Evolutionary conservation across 192 early-diverging fungal species (phyloP), one percentile per base, ranked within the genome.

Genomic region (Podila epigama): DNA sequence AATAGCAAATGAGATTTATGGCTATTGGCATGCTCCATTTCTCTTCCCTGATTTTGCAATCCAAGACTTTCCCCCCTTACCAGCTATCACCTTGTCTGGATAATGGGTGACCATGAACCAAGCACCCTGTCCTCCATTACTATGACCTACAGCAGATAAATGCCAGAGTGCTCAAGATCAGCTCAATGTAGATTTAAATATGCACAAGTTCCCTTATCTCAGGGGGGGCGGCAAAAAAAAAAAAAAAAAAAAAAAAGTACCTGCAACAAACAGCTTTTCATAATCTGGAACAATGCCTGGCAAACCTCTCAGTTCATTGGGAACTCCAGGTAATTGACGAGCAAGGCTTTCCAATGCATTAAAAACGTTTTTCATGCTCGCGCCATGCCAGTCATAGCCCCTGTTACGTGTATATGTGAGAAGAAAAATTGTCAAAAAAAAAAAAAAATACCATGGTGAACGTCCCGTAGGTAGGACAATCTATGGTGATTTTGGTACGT

Each of bases 301-400:
- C 20, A 75, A 25, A 3, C 29, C 31, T 34, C 57, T 58, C n/a
- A 75, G 13, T 13, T 67, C 27, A 6, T 63, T 53, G 8, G 85
- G 89, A 13, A 89, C 85, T 18, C 89, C 89, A 15, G 88, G 85
- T 18, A 87, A 54, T 13, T 22, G 16, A 29, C 70, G 54, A 18
- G 57, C 65, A 2, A 92, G 69, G 29, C 80, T 79, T 35, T 84
- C 71, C 12, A 93, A 60, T 10, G 90, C 84, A 44, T 65, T 55
- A 27, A 89, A 79, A 22, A 89, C 79, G 63, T 93, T 92, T 33
- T 77, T 70, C 50, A 81, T 79, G 20, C 89, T 90, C 10, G 90
- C 85, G 2, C 92, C 92, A 64, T 93, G 92, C 92, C 92, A 93
- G 64, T 93, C 92, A 54, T 87, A 93, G 5, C 91, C 91, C 91